Base-by-base conservation (phyloP, 192 early-diverging fungal genomes). In the Rhizoclosmatium globosum region DNA sequence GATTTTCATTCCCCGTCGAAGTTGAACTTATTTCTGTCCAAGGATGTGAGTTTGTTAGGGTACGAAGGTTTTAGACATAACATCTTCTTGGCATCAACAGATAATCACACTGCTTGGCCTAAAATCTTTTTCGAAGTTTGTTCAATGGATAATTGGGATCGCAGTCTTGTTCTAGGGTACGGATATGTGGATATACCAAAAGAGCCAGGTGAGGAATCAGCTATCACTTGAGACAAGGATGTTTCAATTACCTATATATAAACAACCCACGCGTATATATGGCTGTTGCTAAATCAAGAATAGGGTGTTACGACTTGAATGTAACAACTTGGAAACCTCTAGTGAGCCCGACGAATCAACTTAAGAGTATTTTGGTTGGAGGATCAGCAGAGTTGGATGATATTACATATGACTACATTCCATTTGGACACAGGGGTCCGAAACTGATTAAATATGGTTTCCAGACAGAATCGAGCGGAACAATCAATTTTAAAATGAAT, bases 401-500 rank as follows among this genome's bases (percentile, higher is more conserved):
- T 62, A 46, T 84, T 38, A 46, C 53, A 2, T 86, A 83, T 45
- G 58, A 80, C 47, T 47, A 47, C 7, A 21, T 74, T 47, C 78
- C 83, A 6, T 69, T 61, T 47, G 79, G 71, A 4, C 61, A 65
- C 48, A 46, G 9, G 43, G 58, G 59, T 13, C 41, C 70, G 13
- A 71, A 79, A 41, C 59, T 84, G 1, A 82, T 72, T 76, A 85
- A 83, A 64, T 84, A 82, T 56, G 85, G 85, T 41, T 84, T 79
- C 19, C 73, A 71, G 47, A 80, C 81, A 15, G 85, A 84, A 73
- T 71, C 85, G 11, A 80, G 81, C n/a, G 85, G 85, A 7, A 48
- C 74, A n/a, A 43, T 86, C 7, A 31, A 41, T 17, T 23, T 86
- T 21, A 46, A 68, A 17, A 42, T 87, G 50, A 78, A 85, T 53